Evolutionary conservation across 2,329 filamentous ascomycete genomes (phyloP).

Genomic region (Aspergillus clavatus): DNA sequence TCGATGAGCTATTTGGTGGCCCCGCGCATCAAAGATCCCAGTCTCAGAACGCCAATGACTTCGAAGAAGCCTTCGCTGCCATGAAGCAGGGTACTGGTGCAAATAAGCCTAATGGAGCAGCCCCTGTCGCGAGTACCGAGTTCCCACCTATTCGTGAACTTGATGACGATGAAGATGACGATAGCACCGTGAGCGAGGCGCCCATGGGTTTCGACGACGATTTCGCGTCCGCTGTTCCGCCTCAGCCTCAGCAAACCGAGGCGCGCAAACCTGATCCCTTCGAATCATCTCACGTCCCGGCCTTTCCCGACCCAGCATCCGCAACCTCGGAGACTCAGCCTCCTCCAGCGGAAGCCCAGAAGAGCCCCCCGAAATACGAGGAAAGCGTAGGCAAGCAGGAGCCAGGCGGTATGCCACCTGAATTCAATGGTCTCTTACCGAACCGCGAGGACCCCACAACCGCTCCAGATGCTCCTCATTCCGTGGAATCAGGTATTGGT

Average conservation of each 20-base stretch:
- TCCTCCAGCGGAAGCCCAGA: constrained; percentile 53
- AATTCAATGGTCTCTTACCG: constrained; percentile 39
- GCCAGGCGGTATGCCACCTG: constrained; percentile 28
- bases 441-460: constrained; percentile 37
- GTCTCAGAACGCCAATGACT: constrained; percentile 45
- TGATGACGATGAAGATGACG: constrained; percentile 76
- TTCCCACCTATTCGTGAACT: constrained; percentile 93
- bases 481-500: constrained; percentile 33
- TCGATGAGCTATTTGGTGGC: constrained; percentile 44
- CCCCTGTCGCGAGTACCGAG: constrained; percentile 51
- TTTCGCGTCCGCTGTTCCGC: constrained; percentile 63
- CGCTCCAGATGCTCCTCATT: constrained; percentile 36
- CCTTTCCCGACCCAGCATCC: constrained; percentile 39
- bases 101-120: constrained; percentile 31
- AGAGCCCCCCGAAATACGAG: constrained; percentile 49
- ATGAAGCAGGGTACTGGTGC: constrained; percentile 47
- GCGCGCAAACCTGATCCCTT: constrained; percentile 28
- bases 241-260: constrained; percentile 23
- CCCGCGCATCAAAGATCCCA: constrained; percentile 41
- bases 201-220: constrained; percentile 79
- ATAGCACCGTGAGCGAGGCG: constrained; percentile 64
- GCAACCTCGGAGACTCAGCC: constrained; percentile 33
- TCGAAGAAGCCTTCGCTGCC: constrained; percentile 44
- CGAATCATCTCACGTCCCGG: constrained; percentile 34
- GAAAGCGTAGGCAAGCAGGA: constrained; percentile 20